phyloP scores from a whole-genome alignment of 2,329 filamentous ascomycete genomes.

The Colletotrichum abscissum region DNA sequence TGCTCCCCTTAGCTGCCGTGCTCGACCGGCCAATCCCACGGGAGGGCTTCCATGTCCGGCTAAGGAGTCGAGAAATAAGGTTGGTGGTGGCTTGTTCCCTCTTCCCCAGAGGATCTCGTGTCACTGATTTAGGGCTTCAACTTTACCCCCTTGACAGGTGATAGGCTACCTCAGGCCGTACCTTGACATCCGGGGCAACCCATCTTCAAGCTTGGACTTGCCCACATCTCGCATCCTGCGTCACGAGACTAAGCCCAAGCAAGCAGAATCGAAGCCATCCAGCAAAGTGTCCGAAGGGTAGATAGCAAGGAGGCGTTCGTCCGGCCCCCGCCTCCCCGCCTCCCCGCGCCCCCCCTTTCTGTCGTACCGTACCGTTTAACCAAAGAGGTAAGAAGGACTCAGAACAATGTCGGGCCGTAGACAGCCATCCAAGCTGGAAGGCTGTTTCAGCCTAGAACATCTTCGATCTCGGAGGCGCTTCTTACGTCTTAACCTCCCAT shows the following conservation, averaged over 20 bases:
- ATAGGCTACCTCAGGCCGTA: not conserved
- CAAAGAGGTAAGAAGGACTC: not conserved
- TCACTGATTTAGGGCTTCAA: not conserved
- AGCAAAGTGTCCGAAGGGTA: not conserved
- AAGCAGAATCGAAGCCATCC: not conserved
- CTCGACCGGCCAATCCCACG: not conserved
- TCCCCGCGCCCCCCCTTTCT: not conserved
- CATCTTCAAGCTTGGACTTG: not conserved
- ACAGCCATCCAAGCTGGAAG: not conserved
- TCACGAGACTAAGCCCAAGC: not conserved
- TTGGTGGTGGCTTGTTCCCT: not conserved
- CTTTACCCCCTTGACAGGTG: not conserved
- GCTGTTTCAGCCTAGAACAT: not conserved
- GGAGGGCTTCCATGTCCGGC: not conserved
- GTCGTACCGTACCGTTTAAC: not conserved
- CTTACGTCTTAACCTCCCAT: not conserved
- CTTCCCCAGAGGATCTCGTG: not conserved
- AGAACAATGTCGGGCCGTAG: not conserved
- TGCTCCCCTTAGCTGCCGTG: not conserved
- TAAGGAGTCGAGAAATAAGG: not conserved
- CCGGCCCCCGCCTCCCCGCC: too few relatives aligned
- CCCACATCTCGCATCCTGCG: not conserved
- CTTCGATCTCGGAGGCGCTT: not conserved
- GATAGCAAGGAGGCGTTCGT: not conserved
- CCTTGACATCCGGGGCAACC: not conserved